phyloP scores from a whole-genome alignment of 257 asterid genomes.

The Echites panduratus region DNA sequence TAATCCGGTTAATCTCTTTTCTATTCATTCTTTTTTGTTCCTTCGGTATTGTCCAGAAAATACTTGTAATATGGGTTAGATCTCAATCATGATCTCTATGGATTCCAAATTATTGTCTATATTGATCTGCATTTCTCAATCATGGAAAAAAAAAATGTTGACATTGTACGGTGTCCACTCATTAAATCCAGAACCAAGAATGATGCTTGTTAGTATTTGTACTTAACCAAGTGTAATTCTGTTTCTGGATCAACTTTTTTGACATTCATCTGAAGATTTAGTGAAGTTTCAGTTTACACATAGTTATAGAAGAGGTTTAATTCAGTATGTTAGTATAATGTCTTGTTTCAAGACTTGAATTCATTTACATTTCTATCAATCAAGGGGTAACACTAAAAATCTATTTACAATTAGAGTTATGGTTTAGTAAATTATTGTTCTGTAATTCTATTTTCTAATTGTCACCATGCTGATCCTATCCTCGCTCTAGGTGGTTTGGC shows the following conservation, averaged over 20 bases:
- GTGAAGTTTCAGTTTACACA: not conserved
- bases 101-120: conserved; percentile 1
- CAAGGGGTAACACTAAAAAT: not conserved
- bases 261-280: not conserved
- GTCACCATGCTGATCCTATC: not conserved
- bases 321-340: not conserved
- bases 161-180: not conserved
- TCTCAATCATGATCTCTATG: not conserved
- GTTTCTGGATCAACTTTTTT: not conserved
- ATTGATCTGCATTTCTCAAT: not conserved
- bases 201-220: not conserved
- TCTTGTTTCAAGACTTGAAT: not conserved
- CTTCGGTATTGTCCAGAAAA: not conserved
- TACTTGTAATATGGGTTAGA: not conserved
- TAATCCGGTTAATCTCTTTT: conserved; percentile 18
- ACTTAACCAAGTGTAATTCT: not conserved
- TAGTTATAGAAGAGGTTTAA: not conserved
- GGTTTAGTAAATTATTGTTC: not conserved
- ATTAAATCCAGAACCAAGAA: not conserved
- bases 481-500: not conserved
- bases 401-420: not conserved
- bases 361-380: not conserved
- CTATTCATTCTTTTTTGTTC: not conserved
- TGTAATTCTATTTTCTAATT: not conserved
- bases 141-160: not conserved